Conservation (phyloP, 164 flowering plant species). For the Aristolochia contorta region DNA sequence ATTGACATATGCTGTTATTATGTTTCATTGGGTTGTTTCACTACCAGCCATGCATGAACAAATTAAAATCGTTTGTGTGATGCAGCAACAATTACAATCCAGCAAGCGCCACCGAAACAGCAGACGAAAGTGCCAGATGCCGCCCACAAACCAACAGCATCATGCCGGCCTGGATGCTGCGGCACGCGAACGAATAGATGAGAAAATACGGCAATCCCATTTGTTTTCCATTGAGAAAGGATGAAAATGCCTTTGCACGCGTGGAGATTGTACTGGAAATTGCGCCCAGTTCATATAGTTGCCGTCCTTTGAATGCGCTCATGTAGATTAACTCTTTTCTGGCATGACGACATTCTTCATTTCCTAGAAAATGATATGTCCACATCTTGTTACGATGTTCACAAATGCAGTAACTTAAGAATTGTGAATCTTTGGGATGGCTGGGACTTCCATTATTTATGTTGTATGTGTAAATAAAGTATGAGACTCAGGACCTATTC, state of each 20-base stretch:
- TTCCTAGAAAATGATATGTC: no score
- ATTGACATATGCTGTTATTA: not conserved
- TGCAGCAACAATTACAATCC: conserved; percentile 24
- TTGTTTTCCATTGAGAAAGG: not conserved
- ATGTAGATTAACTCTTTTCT: no score
- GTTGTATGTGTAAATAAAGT: no score
- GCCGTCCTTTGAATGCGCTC: no score
- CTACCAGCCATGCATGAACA: not conserved
- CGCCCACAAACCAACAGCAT: conserved; percentile 9
- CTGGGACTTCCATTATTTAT: no score
- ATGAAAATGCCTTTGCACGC: not conserved
- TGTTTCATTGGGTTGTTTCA: no score
- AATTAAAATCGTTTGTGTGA: conserved; percentile 1
- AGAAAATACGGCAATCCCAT: not conserved
- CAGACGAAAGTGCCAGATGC: conserved; percentile 15
- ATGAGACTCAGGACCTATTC: no score
- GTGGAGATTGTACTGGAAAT: not conserved
- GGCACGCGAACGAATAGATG: conserved; percentile 15
- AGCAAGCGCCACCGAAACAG: conserved; percentile 4
- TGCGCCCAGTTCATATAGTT: not conserved
- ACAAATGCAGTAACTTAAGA: no score
- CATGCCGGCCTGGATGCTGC: conserved; percentile 53
- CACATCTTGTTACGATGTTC: no score
- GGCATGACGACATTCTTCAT: no score
- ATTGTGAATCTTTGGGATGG: no score